A percentile compares a stretch with the other conserved stretches of the same genome.
Conservation (phyloP, 164 flowering plant species). For the Sedum album region DNA sequence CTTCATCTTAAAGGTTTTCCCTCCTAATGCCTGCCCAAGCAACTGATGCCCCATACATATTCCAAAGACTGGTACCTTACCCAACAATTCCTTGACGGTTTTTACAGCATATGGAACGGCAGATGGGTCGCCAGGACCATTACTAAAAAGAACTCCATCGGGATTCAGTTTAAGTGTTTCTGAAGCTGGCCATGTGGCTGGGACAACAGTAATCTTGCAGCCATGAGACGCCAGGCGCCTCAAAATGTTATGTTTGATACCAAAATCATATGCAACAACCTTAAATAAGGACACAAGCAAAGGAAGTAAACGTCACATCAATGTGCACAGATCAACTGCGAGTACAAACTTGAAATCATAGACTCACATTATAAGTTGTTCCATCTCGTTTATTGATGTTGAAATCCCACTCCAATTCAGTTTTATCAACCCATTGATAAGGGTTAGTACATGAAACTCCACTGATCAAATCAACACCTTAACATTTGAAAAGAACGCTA, state of each 20-base stretch:
- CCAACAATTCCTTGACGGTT: slow-evolving; percentile 59
- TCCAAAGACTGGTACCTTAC: slow-evolving; percentile 79
- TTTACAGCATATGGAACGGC: slow-evolving; percentile 80
- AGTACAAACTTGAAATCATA: slow-evolving; percentile 24
- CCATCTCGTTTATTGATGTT: slow-evolving; percentile 24
- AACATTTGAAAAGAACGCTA: slow-evolving; percentile 9
- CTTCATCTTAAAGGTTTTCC: slow-evolving; percentile 80
- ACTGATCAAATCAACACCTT: slow-evolving; percentile 81
- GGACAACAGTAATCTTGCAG: slow-evolving; percentile 81
- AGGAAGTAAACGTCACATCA: slow-evolving; percentile 48
- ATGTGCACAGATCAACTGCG: slow-evolving; percentile 80
- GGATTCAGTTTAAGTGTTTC: slow-evolving; percentile 65
- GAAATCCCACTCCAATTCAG: slow-evolving; percentile 68
- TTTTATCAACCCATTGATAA: slow-evolving; percentile 68
- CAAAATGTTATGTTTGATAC: slow-evolving; percentile 77
- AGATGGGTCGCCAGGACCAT: slow-evolving; percentile 92
- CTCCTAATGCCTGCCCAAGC: slow-evolving; percentile 81
- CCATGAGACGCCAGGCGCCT: slow-evolving; percentile 72
- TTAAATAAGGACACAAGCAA: slow-evolving; percentile 15
- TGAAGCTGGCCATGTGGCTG: slow-evolving; percentile 77
- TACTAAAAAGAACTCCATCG: slow-evolving; percentile 86
- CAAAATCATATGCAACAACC: slow-evolving; percentile 91
- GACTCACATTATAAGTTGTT: slow-evolving; percentile 44
- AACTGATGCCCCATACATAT: slow-evolving; percentile 95
- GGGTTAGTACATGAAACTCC: slow-evolving; percentile 64